phyloP scores from a whole-genome alignment of 163 green algal species.

The Scenedesmus sp. region DNA sequence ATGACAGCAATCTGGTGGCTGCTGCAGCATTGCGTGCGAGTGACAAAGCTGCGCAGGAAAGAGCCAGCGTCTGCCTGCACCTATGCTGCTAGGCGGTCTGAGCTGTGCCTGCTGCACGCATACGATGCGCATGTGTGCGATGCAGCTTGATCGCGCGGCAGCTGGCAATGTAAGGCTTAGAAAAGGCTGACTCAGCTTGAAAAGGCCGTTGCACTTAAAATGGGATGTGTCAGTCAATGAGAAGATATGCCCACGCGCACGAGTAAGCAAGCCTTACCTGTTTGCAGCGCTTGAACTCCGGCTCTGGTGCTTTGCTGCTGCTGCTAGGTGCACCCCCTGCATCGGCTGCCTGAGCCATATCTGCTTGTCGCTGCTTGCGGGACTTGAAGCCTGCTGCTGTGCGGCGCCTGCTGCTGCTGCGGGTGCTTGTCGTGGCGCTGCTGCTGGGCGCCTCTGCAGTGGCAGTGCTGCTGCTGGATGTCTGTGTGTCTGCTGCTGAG shows the following conservation, averaged over 20 bases:
- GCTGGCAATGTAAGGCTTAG: no score
- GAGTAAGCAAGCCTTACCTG: neutral
- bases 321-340: neutral
- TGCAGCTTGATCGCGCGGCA: no score
- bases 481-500: neutral
- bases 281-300: slow-evolving; percentile 36
- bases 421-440: neutral
- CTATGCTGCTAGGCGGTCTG: no score
- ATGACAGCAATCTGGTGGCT: neutral
- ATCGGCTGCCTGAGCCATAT: slow-evolving; percentile 31
- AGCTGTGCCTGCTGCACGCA: no score
- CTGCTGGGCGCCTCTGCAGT: slow-evolving; percentile 9
- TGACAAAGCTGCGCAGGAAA: neutral
- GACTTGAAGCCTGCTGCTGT: slow-evolving; percentile 14
- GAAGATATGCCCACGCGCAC: no score
- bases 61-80: neutral
- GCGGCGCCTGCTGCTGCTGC: slow-evolving; percentile 2
- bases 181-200: no score
- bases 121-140: no score
- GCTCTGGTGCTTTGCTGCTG: neutral
- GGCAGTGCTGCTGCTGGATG: slow-evolving; percentile 12
- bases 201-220: no score
- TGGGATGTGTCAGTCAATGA: no score
- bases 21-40: neutral
- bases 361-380: slow-evolving; percentile 42